A percentile compares a stretch with the other conserved stretches of the same genome.
phyloP scores from a whole-genome alignment of 1,139 yeast species.

The Nakaseomyces glabratus region DNA sequence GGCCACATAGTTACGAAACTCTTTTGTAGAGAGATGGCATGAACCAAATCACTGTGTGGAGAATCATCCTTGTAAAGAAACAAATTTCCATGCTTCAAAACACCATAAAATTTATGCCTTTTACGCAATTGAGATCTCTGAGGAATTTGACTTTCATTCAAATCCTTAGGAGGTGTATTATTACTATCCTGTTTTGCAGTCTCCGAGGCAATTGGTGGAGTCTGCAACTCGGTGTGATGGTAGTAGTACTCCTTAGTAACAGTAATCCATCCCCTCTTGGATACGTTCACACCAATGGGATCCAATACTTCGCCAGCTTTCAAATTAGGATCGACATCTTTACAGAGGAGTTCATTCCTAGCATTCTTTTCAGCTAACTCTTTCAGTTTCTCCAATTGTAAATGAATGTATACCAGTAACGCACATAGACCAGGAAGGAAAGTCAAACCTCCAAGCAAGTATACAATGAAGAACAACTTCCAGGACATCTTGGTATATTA shows the following conservation, averaged over 20 bases:
- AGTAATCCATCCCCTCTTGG: slow-evolving; percentile 70
- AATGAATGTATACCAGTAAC: slow-evolving; percentile 20
- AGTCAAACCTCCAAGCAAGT: slow-evolving; percentile 71
- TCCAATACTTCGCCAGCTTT: slow-evolving; percentile 61
- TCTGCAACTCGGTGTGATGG: slow-evolving; percentile 49
- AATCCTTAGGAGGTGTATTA: slow-evolving; percentile 31
- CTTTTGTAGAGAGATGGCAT: slow-evolving; percentile 68
- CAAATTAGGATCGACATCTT: slow-evolving; percentile 34
- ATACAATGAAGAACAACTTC: slow-evolving; percentile 28
- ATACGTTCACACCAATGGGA: slow-evolving; percentile 52
- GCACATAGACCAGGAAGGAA: slow-evolving; percentile 51
- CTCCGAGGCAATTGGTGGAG: slow-evolving; percentile 27
- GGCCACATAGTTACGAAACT: slow-evolving; percentile 85
- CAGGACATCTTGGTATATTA: slow-evolving; percentile 9
- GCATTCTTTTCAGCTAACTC: slow-evolving; percentile 21
- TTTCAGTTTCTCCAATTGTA: slow-evolving; percentile 13
- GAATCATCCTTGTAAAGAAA: slow-evolving; percentile 65
- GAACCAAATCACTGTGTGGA: slow-evolving; percentile 47
- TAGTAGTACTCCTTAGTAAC: slow-evolving; percentile 68
- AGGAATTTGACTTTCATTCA: slow-evolving; percentile 33
- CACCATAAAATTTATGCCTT: slow-evolving; percentile 58
- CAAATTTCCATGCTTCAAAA: slow-evolving; percentile 74
- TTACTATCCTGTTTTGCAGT: slow-evolving; percentile 25
- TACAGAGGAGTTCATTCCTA: slow-evolving; percentile 9
- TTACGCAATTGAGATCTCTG: slow-evolving; percentile 28